A percentile compares a stretch with the other conserved stretches of the same genome.
These are phyloP conservation scores for Pleurotus giganteus DNA, from an alignment of 768 basidiomycete species.

Conservation along the genomic window DNA sequence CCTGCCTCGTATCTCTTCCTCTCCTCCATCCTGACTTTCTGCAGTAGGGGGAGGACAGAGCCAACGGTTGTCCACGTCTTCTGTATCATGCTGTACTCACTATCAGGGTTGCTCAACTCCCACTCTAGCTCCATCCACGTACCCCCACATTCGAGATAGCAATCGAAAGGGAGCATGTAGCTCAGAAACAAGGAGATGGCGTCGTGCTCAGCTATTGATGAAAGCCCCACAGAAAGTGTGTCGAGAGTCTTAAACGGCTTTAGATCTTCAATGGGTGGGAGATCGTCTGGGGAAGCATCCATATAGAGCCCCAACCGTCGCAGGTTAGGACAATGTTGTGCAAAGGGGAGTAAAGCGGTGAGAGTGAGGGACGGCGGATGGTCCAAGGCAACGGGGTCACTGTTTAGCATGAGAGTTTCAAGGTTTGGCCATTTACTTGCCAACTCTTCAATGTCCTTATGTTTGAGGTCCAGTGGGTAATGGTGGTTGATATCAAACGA, in stretches of 20 bases:
- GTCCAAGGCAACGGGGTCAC: conserved; percentile 37
- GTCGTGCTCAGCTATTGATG: conserved; percentile 39
- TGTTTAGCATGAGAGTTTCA: conserved; percentile 42
- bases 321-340: conserved; percentile 37
- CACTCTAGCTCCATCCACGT: conserved; percentile 2
- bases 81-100: conserved; percentile 1
- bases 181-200: conserved; percentile 52
- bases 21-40: conserved; percentile 10
- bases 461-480: conserved; percentile 34
- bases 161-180: conserved; percentile 44
- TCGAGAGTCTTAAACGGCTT: conserved; percentile 29
- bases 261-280: conserved; percentile 9
- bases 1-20: background rate
- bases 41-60: background rate
- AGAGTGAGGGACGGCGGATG: conserved; percentile 32
- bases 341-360: conserved; percentile 38
- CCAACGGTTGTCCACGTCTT: conserved; percentile 1
- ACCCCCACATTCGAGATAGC: conserved; percentile 15
- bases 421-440: conserved; percentile 44
- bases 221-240: conserved; percentile 49
- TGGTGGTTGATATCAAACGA: conserved; percentile 37
- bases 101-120: background rate
- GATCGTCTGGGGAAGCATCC: conserved; percentile 22
- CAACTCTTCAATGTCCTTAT: conserved; percentile 42
- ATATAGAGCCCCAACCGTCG: conserved; percentile 40